Percentiles rank a stretch among this genome's conserved stretches.
Conservation (phyloP, 2,329 filamentous ascomycete species). For the Claviceps capensis region DNA sequence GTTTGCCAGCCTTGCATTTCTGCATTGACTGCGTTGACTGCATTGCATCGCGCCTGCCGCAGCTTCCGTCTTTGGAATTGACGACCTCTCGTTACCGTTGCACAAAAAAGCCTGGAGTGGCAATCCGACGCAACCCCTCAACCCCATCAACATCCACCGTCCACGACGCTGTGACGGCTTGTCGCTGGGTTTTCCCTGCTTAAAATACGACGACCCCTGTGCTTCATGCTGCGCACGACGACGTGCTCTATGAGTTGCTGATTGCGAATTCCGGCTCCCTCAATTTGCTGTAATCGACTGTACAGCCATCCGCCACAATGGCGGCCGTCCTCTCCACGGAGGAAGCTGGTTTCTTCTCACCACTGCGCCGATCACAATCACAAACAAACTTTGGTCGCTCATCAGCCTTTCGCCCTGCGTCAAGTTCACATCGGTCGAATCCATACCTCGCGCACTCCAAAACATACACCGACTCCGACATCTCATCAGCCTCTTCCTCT, state of each 20-base stretch:
- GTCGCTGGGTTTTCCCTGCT: neutral
- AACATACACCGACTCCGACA: conserved; percentile 30
- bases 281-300: neutral
- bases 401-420: conserved; percentile 30
- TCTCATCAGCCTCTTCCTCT: conserved; percentile 43
- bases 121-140: neutral
- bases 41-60: neutral
- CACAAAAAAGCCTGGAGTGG: neutral
- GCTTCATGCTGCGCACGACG: neutral
- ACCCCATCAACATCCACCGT: too few species aligned
- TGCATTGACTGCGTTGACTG: neutral
- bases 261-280: neutral
- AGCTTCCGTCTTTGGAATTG: neutral
- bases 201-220: neutral
- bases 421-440: conserved; percentile 25
- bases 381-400: conserved; percentile 40
- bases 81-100: neutral
- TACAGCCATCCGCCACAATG: conserved; percentile 24
- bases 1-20: neutral
- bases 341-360: conserved; percentile 42
- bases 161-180: neutral
- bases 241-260: conserved; percentile 1
- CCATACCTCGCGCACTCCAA: conserved; percentile 30
- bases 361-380: conserved; percentile 46
- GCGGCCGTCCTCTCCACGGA: conserved; percentile 43